Evolutionary conservation across 805 yeast genomes (phyloP), one percentile per base, ranked within the genome.

Genomic region (fission yeast (Schizosaccharomyces pombe)): DNA sequence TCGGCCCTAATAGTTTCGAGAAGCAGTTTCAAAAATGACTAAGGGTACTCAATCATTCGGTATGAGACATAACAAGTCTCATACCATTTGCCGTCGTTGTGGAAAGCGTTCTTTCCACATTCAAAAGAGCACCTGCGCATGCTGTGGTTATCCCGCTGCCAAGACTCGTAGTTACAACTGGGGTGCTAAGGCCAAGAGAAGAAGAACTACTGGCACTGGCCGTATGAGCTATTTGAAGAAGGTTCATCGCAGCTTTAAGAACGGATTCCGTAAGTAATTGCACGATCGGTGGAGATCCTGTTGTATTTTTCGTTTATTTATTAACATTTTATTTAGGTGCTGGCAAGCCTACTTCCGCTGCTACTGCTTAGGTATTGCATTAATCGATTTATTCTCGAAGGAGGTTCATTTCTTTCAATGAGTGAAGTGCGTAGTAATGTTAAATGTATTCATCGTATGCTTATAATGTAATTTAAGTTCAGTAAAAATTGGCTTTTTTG

Each of bases 141-240:
- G 91, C 65, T 91, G 98, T 78, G 98, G 98, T 70, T 91, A 91
- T 82, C 98, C 98, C 76, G 85, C 97, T 70, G 97, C 97, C 68
- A 91, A 91, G 79, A 73, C 82, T 75, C 87, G 98, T 56, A 57
- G 84, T 57, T 58, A 57, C 94, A 91, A 91, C 95, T 91, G 98
- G 98, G 95, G 93, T 74, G 75, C 75, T 65, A 91, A 91, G 83
- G 95, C 96, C 70, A 85, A 87, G 82, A 86, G 98, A 85, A 86
- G 98, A 85, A 82, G 83, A 75, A 91, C 98, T 66, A 87, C 96
- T 66, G 98, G 98, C 79, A 80, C 97, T 73, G 98, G 98, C 76
- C 93, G 98, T 79, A 85, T 85, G 93, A 78, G 87, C 73, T 79
- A 89, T 86, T 80, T 91, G 75, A 91, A 89, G 80, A 81, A 80